Evolutionary conservation across 805 yeast genomes (phyloP), one percentile per base, ranked within the genome.

Genomic region (Blastobotrys parvus): DNA sequence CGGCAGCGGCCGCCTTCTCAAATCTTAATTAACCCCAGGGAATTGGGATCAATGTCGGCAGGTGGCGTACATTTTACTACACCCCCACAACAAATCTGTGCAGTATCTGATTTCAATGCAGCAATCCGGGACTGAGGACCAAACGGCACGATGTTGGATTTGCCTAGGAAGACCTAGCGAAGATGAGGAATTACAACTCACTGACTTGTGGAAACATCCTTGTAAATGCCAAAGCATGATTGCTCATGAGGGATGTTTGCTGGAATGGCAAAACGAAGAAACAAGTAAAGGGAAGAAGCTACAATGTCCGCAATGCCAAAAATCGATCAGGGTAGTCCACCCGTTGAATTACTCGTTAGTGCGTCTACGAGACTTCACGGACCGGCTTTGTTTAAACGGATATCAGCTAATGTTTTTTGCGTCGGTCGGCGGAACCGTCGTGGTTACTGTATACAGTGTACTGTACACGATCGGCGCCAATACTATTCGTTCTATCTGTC

Each of bases 201-300:
- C 19, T 66, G 62, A n/a, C n/a, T n/a, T n/a, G 39, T 71, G 74
- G 74, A 61, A 69, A 15, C 61, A 60, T 16, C 74, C 74, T 1
- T 72, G 77, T 45, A 45, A 55, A 15, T 72, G 77, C 52, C n/a
- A n/a, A n/a, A 68, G 69, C 3, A 50, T 72, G 20, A 50, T 60
- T 8, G 76, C 74, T 3, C 77, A 72, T 50, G 63, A 71, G 35
- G 55, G 55, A 38, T 72, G 77, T 42, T 57, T 72, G 29, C 51
- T 67, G 8, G 61, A 63, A 8, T 71, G 74, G 74, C 62, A 64
- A 2, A 53, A 62, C 20, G 58, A 63, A 38, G 45, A 59, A 18
- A 62, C 56, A 16, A 25, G 29, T 25, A 25, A 25, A 8, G 11
- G 29, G 10, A 20, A 47, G 19, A 8, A 20, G 16, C 45, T 57